These are phyloP conservation scores for Kurtzmaniella quercitrusa DNA, from an alignment of 1,139 yeast genomes.

Conservation along the genomic window DNA sequence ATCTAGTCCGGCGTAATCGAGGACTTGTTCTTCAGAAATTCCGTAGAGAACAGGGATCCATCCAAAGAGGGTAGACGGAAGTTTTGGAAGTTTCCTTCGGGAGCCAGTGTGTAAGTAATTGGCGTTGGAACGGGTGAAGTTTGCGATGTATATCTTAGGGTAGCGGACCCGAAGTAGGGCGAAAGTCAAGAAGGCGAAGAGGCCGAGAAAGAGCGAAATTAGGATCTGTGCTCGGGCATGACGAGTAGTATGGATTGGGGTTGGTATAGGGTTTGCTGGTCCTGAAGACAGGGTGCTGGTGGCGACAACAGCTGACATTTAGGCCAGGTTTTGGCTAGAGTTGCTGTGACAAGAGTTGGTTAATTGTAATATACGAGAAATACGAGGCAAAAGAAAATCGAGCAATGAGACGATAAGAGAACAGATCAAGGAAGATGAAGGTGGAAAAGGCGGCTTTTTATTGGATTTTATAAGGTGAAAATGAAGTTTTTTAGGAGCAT, in stretches of 20 bases:
- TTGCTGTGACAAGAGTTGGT: neutral
- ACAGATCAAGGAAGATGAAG: no score
- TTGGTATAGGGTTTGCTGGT: conserved; percentile 5
- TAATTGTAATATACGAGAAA: no score
- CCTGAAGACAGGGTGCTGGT: neutral
- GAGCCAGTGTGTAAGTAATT: conserved; percentile 42
- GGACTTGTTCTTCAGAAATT: conserved; percentile 69
- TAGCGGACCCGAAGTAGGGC: conserved; percentile 60
- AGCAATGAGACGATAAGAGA: no score
- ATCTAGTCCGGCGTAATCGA: conserved; percentile 90
- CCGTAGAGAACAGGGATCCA: conserved; percentile 70
- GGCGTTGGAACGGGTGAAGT: conserved; percentile 41
- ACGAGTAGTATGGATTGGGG: conserved; percentile 16
- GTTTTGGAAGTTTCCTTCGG: conserved; percentile 33
- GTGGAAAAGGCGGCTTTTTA: no score
- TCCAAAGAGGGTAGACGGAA: conserved; percentile 56
- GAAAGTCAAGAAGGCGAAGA: conserved; percentile 59
- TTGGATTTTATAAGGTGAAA: no score
- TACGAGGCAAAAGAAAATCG: no score
- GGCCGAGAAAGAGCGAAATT: conserved; percentile 61
- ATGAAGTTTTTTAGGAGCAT: no score
- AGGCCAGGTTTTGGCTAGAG: neutral
- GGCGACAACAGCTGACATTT: neutral
- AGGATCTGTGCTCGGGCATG: conserved; percentile 50
- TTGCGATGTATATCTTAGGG: conserved; percentile 67